Percentiles rank a stretch among this genome's conserved stretches.
These are phyloP conservation scores for Bacidia rubella DNA, from an alignment of 495 filamentous ascomycete species.

Conservation along the genomic window DNA sequence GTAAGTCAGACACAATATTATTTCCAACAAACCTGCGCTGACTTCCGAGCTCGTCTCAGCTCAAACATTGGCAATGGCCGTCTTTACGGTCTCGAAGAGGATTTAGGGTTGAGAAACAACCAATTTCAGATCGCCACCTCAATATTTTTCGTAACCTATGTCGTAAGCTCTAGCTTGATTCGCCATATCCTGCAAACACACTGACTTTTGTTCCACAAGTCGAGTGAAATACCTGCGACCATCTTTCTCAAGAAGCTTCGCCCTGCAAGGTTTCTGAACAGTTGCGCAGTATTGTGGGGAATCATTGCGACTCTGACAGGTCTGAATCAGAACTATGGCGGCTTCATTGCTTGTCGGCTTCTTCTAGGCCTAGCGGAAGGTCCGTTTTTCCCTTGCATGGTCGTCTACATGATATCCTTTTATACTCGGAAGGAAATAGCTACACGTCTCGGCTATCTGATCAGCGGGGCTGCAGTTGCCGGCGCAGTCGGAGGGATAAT, in stretches of 20 bases:
- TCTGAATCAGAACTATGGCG: slow-evolving; percentile 33
- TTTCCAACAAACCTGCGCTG: too few species aligned
- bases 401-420: slow-evolving; percentile 38
- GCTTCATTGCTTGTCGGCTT: slow-evolving; percentile 42
- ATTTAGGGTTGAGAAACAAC: slow-evolving; percentile 28
- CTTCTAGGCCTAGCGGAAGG: slow-evolving; percentile 52
- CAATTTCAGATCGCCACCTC: slow-evolving; percentile 37
- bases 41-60: background rate
- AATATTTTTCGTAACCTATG: slow-evolving; percentile 40
- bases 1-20: too few species aligned
- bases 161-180: slow-evolving; percentile 12
- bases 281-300: slow-evolving; percentile 35
- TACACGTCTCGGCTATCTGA: slow-evolving; percentile 29
- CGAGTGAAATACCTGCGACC: slow-evolving; percentile 30
- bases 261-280: slow-evolving; percentile 29
- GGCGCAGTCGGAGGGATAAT: slow-evolving; percentile 33
- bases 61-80: slow-evolving; percentile 19
- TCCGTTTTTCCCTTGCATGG: slow-evolving; percentile 54
- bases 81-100: slow-evolving; percentile 21
- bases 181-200: background rate
- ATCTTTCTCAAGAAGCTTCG: slow-evolving; percentile 34
- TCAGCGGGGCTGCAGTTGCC: slow-evolving; percentile 32
- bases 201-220: background rate
- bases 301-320: slow-evolving; percentile 40
- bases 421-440: slow-evolving; percentile 36